Conservation (phyloP, 1,284 basidiomycete genomes). For the Ustilago trichophora region DNA sequence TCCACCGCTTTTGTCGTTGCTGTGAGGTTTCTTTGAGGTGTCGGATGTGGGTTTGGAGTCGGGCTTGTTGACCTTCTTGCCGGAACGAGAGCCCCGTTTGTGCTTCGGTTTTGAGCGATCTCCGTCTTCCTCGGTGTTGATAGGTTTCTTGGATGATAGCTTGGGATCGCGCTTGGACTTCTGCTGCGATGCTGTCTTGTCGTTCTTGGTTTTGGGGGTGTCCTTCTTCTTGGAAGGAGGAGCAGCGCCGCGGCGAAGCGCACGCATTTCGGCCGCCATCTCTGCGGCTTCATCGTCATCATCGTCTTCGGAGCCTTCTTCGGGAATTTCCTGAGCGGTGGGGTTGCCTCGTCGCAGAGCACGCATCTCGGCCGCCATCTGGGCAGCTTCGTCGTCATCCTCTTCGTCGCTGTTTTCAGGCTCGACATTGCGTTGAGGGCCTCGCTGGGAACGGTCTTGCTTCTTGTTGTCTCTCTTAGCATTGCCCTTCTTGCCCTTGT, state of each 20-base stretch:
- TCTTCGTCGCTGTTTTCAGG: slow-evolving; percentile 3
- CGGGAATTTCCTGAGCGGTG: no score
- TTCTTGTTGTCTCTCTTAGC: not conserved
- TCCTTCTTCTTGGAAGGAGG: slow-evolving; percentile 4
- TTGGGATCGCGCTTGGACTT: no score
- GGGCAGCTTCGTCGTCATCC: slow-evolving; percentile 32
- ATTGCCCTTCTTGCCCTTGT: not conserved
- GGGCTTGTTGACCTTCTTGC: slow-evolving; percentile 37
- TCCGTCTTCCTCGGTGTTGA: not conserved
- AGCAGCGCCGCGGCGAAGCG: slow-evolving; percentile 21
- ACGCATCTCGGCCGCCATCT: slow-evolving; percentile 36
- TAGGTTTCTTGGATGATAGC: no score
- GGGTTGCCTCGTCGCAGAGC: slow-evolving; percentile 28
- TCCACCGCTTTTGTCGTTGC: not conserved
- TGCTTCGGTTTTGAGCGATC: slow-evolving; percentile 23
- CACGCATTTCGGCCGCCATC: slow-evolving; percentile 40
- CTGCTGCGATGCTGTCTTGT: no score
- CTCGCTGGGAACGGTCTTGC: not conserved
- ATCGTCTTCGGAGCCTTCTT: slow-evolving; percentile 7
- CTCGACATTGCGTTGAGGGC: not conserved
- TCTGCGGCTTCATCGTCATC: slow-evolving; percentile 33
- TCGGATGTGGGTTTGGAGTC: not conserved
- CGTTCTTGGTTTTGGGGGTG: slow-evolving; percentile 3
- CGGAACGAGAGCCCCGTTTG: slow-evolving; percentile 29
- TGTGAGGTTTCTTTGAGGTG: not conserved